A percentile compares a stretch with the other conserved stretches of the same genome.
phyloP scores from a whole-genome alignment of 78 protist genomes.

The Protostelium mycophagum region DNA sequence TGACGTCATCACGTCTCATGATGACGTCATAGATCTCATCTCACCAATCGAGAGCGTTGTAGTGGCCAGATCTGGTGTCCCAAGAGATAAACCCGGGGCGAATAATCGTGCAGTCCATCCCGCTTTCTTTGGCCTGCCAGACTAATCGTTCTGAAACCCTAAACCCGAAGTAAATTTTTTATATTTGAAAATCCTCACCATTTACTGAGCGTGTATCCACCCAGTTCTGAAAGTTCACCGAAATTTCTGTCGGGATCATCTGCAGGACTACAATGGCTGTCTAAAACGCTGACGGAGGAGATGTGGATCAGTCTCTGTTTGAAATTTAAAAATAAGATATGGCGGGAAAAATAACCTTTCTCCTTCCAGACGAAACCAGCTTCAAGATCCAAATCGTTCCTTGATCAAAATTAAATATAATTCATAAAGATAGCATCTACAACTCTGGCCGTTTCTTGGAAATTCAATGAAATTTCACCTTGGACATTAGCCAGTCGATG shows the following conservation, averaged over 20 bases:
- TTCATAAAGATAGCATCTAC: no score
- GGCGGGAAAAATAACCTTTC: neutral
- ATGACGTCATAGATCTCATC: neutral
- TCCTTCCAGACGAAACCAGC: neutral
- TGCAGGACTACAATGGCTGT: no score
- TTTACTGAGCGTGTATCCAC: neutral
- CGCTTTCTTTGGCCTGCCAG: neutral
- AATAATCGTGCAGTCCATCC: neutral
- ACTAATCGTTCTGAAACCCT: neutral
- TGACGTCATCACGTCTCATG: no score
- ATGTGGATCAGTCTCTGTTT: neutral
- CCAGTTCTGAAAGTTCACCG: neutral
- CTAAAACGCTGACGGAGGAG: neutral
- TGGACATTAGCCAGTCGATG: neutral
- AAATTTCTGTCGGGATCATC: no score
- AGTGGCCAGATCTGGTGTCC: neutral
- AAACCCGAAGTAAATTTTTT: no score
- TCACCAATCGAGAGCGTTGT: neutral
- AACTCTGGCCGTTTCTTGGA: no score
- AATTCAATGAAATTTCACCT: neutral
- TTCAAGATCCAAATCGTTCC: neutral
- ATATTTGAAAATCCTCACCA: neutral
- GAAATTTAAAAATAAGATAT: neutral
- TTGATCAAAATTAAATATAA: no score
- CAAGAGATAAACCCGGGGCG: neutral